A percentile compares a stretch with the other conserved stretches of the same genome.
These are phyloP conservation scores for Calcarisporium arbuscula DNA, from an alignment of 2,329 filamentous ascomycete species.

Conservation along the genomic window DNA sequence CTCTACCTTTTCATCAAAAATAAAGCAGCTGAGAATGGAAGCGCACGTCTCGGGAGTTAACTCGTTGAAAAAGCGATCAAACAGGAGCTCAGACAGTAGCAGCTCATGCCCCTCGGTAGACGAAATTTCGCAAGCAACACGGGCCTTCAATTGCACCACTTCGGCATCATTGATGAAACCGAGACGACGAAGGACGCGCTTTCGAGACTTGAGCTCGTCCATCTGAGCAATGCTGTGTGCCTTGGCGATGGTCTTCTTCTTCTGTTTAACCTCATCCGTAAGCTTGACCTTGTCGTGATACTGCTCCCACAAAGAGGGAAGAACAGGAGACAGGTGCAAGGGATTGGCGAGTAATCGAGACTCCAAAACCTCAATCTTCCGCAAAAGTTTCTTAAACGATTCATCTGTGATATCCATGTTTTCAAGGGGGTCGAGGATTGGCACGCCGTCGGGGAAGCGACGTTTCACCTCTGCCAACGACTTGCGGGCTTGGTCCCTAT, in stretches of 20 bases:
- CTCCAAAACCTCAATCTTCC: slow-evolving; percentile 96
- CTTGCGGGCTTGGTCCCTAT: slow-evolving; percentile 61
- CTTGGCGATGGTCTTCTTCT: slow-evolving; percentile 79
- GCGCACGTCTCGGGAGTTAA: slow-evolving; percentile 82
- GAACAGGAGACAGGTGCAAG: slow-evolving; percentile 79
- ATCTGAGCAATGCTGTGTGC: slow-evolving; percentile 87
- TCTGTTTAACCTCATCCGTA: slow-evolving; percentile 72
- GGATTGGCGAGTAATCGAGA: slow-evolving; percentile 83
- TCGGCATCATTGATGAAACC: slow-evolving; percentile 95
- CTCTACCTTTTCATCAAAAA: slow-evolving; percentile 94
- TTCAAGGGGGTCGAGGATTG: slow-evolving; percentile 85
- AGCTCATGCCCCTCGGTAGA: slow-evolving; percentile 87
- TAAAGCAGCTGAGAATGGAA: slow-evolving; percentile 83
- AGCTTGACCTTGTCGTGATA: slow-evolving; percentile 77
- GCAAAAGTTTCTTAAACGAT: slow-evolving; percentile 82
- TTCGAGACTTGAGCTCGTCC: slow-evolving; percentile 92
- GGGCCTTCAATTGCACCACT: slow-evolving; percentile 93
- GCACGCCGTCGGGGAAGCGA: slow-evolving; percentile 87
- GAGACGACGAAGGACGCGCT: slow-evolving; percentile 86
- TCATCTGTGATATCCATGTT: slow-evolving; percentile 95
- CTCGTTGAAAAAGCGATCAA: slow-evolving; percentile 98
- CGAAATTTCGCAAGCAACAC: slow-evolving; percentile 95
- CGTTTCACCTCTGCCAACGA: slow-evolving; percentile 71
- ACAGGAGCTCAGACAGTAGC: slow-evolving; percentile 85
- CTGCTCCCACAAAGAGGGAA: slow-evolving; percentile 79